A percentile compares a stretch with the other conserved stretches of the same genome.
Evolutionary conservation across 1,139 yeast species (phyloP).

Genomic region (Yamadazyma epiphylla): DNA sequence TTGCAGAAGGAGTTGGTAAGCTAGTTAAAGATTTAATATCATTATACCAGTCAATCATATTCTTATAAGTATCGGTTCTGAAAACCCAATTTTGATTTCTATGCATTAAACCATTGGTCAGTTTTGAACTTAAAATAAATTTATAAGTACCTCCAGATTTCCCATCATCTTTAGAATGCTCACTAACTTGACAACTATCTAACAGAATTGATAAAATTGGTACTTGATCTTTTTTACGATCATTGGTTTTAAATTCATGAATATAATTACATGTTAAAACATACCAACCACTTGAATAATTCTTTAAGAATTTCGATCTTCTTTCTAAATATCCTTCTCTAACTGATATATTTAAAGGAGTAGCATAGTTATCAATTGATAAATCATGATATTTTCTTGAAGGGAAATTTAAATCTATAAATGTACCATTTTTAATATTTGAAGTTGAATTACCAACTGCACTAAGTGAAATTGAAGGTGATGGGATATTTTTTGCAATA

Average conservation of each 20-base stretch:
- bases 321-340: constrained; percentile 83
- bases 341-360: constrained; percentile 67
- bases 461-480: constrained; percentile 25
- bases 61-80: constrained; percentile 73
- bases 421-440: constrained; percentile 43
- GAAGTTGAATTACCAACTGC: constrained; percentile 27
- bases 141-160: constrained; percentile 60
- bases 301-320: constrained; percentile 84
- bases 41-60: constrained; percentile 81
- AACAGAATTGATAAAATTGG: constrained; percentile 86
- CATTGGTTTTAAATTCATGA: constrained; percentile 86
- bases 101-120: constrained; percentile 60
- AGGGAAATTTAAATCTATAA: constrained; percentile 72
- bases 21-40: constrained; percentile 66
- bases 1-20: constrained; percentile 52
- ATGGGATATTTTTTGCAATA: constrained; percentile 59
- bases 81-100: constrained; percentile 93
- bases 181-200: constrained; percentile 77
- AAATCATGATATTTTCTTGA: constrained; percentile 64
- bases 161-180: constrained; percentile 73
- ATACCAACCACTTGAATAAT: constrained; percentile 87
- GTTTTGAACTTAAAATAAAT: constrained; percentile 73
- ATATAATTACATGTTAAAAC: constrained; percentile 84
- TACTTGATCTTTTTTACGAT: constrained; percentile 75
- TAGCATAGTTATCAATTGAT: constrained; percentile 61